phyloP scores from a whole-genome alignment of 352 stramenopile genomes.

The Pythium phragmiticola region DNA sequence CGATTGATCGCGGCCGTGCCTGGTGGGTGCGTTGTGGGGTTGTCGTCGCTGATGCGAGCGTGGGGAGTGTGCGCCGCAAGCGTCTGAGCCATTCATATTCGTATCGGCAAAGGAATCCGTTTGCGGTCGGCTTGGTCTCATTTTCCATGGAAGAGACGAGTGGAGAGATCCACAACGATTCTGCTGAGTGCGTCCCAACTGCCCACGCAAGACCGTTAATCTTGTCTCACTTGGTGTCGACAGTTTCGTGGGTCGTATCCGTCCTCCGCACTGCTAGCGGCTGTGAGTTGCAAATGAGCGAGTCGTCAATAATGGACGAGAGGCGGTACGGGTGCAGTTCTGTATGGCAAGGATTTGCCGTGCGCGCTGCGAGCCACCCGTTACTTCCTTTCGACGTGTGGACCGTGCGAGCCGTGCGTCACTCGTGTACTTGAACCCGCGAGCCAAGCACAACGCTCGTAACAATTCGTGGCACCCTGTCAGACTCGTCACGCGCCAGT shows the following conservation, averaged over 20 bases:
- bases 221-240: neutral
- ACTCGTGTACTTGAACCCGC: conserved; percentile 11
- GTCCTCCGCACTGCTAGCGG: neutral
- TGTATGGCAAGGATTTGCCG: neutral
- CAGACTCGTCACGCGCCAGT: neutral
- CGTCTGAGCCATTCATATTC: neutral
- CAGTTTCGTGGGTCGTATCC: neutral
- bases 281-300: neutral
- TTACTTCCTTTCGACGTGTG: neutral
- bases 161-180: neutral
- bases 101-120: neutral
- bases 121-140: neutral
- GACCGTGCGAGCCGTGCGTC: conserved; percentile 8
- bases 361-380: neutral
- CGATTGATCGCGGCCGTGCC: neutral
- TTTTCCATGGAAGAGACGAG: neutral
- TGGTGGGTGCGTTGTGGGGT: neutral
- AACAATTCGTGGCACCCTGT: conserved; percentile 14
- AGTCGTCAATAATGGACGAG: neutral
- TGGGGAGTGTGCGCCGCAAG: neutral
- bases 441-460: neutral
- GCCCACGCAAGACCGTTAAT: too few relatives aligned
- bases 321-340: too few relatives aligned
- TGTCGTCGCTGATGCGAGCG: neutral
- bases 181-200: neutral